Evolutionary conservation across 306 rosid species (phyloP).

Genomic region (Acmispon strigosus): DNA sequence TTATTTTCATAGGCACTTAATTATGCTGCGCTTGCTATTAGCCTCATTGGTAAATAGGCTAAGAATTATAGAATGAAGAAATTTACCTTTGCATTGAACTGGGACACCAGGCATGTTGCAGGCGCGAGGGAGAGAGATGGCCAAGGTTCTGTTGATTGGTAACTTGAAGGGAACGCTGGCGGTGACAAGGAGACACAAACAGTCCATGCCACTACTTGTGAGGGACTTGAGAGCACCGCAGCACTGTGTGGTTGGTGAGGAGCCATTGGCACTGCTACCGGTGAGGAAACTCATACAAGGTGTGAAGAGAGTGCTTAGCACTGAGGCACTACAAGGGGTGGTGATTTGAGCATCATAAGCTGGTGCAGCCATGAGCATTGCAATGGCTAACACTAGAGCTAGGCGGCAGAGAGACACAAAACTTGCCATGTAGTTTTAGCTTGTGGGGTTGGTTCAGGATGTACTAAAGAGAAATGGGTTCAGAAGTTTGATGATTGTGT

Average conservation of each 20-base stretch:
- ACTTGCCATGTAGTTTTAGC: conserved; percentile 25
- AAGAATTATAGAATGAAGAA: neutral
- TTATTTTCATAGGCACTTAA: too few relatives aligned
- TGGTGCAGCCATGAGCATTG: conserved; percentile 30
- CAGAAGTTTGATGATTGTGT: conserved; percentile 13
- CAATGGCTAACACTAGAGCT: conserved; percentile 21
- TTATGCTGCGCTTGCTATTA: too few relatives aligned
- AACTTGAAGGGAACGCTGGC: conserved; percentile 52
- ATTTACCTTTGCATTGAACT: conserved; percentile 55
- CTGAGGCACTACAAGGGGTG: conserved; percentile 53
- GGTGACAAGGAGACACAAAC: conserved; percentile 55
- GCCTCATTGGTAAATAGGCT: too few relatives aligned
- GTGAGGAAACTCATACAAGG: conserved; percentile 62
- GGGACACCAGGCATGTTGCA: conserved; percentile 76
- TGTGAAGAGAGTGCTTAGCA: conserved; percentile 42
- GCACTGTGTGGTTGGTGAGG: conserved; percentile 53
- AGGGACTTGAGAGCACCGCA: conserved; percentile 52
- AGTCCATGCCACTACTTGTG: conserved; percentile 46
- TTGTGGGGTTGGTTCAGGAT: neutral
- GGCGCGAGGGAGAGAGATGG: conserved; percentile 80
- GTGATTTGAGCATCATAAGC: conserved; percentile 35
- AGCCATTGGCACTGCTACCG: conserved; percentile 47
- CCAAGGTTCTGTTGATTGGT: conserved; percentile 59
- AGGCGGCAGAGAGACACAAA: neutral
- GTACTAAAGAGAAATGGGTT: neutral